A percentile compares a stretch with the other conserved stretches of the same genome.
phyloP scores from a whole-genome alignment of 2,329 filamentous ascomycete species.

The Diaporthe destruens region DNA sequence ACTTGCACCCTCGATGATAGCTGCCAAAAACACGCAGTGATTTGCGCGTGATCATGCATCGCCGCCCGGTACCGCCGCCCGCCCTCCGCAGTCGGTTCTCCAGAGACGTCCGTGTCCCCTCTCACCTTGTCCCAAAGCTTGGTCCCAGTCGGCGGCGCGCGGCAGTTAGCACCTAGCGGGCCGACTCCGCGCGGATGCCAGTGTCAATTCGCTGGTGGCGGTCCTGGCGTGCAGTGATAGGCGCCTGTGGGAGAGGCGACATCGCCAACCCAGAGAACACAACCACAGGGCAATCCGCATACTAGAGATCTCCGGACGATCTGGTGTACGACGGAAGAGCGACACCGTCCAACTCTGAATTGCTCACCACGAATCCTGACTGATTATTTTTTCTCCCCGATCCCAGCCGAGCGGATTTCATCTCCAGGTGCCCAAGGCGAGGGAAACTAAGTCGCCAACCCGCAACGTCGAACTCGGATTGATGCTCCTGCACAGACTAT shows the following conservation, averaged over 20 bases:
- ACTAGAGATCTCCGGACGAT: conserved; percentile 26
- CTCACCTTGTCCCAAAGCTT: conserved; percentile 7
- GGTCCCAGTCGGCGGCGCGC: conserved; percentile 19
- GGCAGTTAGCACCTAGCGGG: conserved; percentile 26
- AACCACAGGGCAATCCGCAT: conserved; percentile 25
- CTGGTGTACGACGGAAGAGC: conserved; percentile 9
- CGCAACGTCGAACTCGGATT: conserved; percentile 4
- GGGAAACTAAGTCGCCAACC: background rate
- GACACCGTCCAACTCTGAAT: conserved; percentile 26
- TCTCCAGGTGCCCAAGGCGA: background rate
- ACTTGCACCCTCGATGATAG: background rate
- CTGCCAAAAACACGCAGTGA: conserved; percentile 11
- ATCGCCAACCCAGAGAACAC: conserved; percentile 9
- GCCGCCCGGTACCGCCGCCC: conserved; percentile 4
- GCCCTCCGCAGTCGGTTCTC: conserved; percentile 22
- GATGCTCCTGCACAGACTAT: conserved; percentile 7
- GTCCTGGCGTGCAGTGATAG: conserved; percentile 12
- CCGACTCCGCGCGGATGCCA: conserved; percentile 19
- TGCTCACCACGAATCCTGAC: conserved; percentile 32
- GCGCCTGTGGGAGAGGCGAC: background rate
- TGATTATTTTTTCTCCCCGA: background rate
- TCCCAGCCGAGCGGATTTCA: conserved; percentile 16
- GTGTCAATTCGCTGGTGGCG: conserved; percentile 18
- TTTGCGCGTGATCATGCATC: background rate
- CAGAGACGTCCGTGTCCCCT: conserved; percentile 1